These are phyloP conservation scores for Sporothrix sp. DNA, from an alignment of 2,329 filamentous ascomycete genomes.

Conservation along the genomic window DNA sequence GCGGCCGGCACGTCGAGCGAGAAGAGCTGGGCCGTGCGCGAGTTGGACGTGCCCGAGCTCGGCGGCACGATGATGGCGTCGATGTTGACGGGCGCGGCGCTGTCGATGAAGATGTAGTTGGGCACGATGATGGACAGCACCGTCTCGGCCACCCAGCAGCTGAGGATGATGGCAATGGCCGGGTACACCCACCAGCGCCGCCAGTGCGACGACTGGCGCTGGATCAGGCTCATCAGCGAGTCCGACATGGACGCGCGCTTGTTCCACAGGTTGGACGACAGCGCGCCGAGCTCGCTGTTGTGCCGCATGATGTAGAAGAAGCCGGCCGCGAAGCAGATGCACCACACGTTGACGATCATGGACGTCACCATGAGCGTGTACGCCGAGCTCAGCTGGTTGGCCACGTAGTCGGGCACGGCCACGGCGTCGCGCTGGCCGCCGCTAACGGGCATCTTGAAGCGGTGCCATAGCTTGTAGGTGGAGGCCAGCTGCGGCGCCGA, in stretches of 20 bases:
- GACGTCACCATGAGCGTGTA: constrained; percentile 16
- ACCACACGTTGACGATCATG: constrained; percentile 15
- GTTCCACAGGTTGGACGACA: constrained; percentile 16
- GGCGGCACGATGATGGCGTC: constrained; percentile 14
- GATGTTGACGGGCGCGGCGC: constrained; percentile 13
- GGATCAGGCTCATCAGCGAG: constrained; percentile 13
- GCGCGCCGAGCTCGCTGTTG: constrained; percentile 12
- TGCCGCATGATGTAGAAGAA: constrained; percentile 17
- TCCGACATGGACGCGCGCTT: constrained; percentile 15
- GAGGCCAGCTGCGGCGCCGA: constrained; percentile 13
- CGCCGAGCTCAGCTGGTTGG: constrained; percentile 14
- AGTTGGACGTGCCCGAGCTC: constrained; percentile 10
- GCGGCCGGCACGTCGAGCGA: constrained; percentile 46
- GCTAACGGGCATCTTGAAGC: constrained; percentile 11
- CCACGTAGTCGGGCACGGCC: constrained; percentile 13
- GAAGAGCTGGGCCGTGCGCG: constrained; percentile 13
- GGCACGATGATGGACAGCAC: constrained; percentile 14
- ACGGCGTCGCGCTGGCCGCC: constrained; percentile 14
- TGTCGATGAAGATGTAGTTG: constrained; percentile 14
- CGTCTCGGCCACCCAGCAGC: constrained; percentile 14
- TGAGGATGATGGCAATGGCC: constrained; percentile 13
- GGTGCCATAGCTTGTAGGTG: constrained; percentile 15
- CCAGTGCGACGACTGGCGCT: constrained; percentile 10
- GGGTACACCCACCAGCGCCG: constrained; percentile 16
- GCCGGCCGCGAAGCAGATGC: constrained; percentile 15